Evolutionary conservation across 73 alveolate species (phyloP).

Genomic region (Durusdinium trenchii): DNA sequence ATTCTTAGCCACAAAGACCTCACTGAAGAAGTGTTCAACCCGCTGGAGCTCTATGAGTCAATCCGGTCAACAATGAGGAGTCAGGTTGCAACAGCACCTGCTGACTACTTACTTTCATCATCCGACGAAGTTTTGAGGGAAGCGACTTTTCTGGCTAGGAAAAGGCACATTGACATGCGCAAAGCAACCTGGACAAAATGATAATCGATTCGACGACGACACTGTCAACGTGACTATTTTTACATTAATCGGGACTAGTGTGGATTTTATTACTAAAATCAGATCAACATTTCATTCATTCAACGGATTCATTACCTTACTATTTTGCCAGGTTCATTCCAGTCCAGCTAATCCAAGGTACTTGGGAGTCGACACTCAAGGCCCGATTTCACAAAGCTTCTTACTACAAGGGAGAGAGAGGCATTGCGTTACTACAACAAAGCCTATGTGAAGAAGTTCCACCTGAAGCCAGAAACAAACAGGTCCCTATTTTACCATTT

Average conservation of each 20-base stretch:
- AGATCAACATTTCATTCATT: too few species aligned
- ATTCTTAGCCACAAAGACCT: neutral
- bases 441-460: neutral
- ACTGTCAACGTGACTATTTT: neutral
- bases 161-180: neutral
- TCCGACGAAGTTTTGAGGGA: neutral
- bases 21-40: neutral
- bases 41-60: neutral
- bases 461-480: neutral
- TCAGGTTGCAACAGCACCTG: neutral
- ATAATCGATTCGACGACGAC: neutral
- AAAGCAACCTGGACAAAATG: neutral
- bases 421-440: neutral
- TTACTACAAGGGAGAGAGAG: neutral
- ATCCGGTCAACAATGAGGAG: neutral
- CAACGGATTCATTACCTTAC: too few species aligned
- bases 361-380: neutral
- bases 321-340: too few species aligned
- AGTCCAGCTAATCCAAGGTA: neutral
- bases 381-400: neutral
- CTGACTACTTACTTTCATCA: neutral
- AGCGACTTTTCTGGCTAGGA: neutral
- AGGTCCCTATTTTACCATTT: neutral
- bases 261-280: too few species aligned
- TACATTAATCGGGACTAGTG: too few species aligned